Percentiles rank a stretch among this genome's conserved stretches.
phyloP scores from a whole-genome alignment of 78 protist species.

The Emiliania huxleyi region DNA sequence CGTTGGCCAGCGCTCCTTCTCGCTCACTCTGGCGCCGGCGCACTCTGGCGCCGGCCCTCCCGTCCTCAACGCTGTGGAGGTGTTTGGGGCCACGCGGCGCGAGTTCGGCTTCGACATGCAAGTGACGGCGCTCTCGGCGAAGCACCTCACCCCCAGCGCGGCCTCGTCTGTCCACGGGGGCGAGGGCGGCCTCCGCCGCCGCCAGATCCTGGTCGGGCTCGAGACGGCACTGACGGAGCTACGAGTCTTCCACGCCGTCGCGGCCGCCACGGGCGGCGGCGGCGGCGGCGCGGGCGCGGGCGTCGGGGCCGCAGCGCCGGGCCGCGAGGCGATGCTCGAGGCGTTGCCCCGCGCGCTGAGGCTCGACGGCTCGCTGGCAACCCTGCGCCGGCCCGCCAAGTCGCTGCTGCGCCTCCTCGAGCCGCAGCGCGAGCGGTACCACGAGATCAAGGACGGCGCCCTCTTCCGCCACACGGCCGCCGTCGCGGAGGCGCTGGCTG shows the following conservation, averaged over 20 bases:
- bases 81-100: slow-evolving; percentile 51
- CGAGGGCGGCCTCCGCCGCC: neutral
- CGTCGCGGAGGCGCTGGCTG: neutral
- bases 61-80: slow-evolving; percentile 64
- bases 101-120: slow-evolving; percentile 37
- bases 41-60: slow-evolving; percentile 44
- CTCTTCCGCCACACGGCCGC: neutral
- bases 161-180: neutral
- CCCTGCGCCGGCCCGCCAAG: neutral
- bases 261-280: neutral
- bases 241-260: neutral
- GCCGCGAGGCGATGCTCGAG: neutral
- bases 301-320: neutral
- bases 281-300: neutral
- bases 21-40: neutral
- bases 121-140: neutral
- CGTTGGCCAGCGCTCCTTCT: slow-evolving; percentile 37
- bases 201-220: neutral
- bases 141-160: neutral
- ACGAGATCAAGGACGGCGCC: neutral
- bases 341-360: neutral
- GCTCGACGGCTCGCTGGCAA: neutral
- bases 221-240: neutral
- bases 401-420: neutral
- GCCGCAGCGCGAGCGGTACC: neutral